phyloP scores from a whole-genome alignment of 768 basidiomycete species.

The Tricholoma bakamatsutake region DNA sequence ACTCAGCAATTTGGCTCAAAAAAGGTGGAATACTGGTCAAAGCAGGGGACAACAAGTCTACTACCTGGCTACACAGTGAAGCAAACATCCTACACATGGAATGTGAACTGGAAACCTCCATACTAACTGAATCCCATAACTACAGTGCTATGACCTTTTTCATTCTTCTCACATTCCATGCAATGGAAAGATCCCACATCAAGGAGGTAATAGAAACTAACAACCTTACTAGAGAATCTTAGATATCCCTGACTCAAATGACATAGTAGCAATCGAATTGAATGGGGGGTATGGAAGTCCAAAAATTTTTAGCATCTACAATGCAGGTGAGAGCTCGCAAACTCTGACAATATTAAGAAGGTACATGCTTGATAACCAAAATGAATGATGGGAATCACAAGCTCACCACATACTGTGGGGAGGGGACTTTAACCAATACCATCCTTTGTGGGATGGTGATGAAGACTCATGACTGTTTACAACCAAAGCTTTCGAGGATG shows the following conservation, averaged over 20 bases:
- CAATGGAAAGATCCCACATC: too few relatives aligned
- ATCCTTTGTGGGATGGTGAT: neutral
- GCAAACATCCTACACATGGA: too few relatives aligned
- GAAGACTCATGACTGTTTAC: neutral
- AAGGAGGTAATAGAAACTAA: too few relatives aligned
- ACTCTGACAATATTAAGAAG: neutral
- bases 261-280: neutral
- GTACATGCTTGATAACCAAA: neutral
- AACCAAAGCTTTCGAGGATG: too few relatives aligned
- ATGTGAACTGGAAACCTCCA: too few relatives aligned
- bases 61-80: too few relatives aligned
- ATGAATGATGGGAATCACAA: neutral
- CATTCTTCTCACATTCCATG: too few relatives aligned
- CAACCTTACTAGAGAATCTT: neutral
- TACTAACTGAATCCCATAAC: too few relatives aligned
- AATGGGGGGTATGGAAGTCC: neutral
- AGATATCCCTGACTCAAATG: neutral
- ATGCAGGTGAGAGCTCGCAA: neutral
- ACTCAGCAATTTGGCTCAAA: too few relatives aligned
- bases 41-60: too few relatives aligned
- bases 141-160: too few relatives aligned
- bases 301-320: neutral
- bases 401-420: neutral
- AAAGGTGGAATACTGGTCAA: too few relatives aligned
- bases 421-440: neutral